Conservation (phyloP, 768 basidiomycete species). For the Agaricus sinodeliciosus region DNA sequence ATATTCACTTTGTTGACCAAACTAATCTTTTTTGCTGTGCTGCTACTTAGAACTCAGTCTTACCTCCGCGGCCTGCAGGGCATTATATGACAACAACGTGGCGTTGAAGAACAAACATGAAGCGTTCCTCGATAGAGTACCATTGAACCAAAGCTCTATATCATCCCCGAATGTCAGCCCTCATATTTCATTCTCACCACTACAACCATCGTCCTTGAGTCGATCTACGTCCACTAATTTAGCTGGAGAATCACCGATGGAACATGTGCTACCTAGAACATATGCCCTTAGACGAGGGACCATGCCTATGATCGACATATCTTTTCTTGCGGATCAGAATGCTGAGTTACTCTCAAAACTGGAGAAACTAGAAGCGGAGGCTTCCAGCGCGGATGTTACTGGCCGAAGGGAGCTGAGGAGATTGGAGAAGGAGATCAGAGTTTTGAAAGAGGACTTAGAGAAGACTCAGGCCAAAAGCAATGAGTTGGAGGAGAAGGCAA, state of each 20-base stretch:
- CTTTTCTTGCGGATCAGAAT: slow-evolving; percentile 75
- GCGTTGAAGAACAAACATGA: slow-evolving; percentile 67
- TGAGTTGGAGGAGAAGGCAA: slow-evolving; percentile 64
- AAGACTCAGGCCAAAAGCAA: slow-evolving; percentile 63
- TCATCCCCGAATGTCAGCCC: slow-evolving; percentile 31
- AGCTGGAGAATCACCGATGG: not conserved
- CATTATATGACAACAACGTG: slow-evolving; percentile 61
- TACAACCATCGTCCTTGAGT: not conserved
- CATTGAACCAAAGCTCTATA: slow-evolving; percentile 25
- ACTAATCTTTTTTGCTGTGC: slow-evolving; percentile 5
- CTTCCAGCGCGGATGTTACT: slow-evolving; percentile 53
- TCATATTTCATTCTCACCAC: slow-evolving; percentile 11
- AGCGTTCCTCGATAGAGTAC: slow-evolving; percentile 59
- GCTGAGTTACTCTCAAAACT: slow-evolving; percentile 72
- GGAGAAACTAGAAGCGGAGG: slow-evolving; percentile 69
- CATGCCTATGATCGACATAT: slow-evolving; percentile 62
- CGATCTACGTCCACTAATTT: slow-evolving; percentile 16
- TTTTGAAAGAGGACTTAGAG: slow-evolving; percentile 70
- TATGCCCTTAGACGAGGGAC: slow-evolving; percentile 38
- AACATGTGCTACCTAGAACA: slow-evolving; percentile 4
- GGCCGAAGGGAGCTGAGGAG: slow-evolving; percentile 65
- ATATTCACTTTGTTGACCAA: not conserved
- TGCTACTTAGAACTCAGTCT: slow-evolving; percentile 49
- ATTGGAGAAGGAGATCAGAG: slow-evolving; percentile 76
- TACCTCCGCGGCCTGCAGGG: slow-evolving; percentile 65